These are phyloP conservation scores for Chimonanthus praecox DNA, from an alignment of 164 flowering plant genomes.

Conservation along the genomic window DNA sequence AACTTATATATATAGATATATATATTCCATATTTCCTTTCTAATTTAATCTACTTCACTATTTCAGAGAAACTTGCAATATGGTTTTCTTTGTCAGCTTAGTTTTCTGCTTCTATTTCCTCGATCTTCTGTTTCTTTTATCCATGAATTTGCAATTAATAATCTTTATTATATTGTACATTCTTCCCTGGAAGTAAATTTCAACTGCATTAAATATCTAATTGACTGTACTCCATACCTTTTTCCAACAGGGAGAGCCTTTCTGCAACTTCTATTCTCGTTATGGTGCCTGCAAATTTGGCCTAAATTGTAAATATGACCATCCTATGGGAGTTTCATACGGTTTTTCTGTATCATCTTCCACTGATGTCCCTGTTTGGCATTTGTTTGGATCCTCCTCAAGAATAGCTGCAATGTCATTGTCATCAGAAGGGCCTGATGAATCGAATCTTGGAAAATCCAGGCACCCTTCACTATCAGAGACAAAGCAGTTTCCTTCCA, in stretches of 20 bases:
- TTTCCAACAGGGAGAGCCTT: conserved; percentile 77
- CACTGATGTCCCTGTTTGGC: conserved; percentile 51
- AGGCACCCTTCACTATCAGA: conserved; percentile 64
- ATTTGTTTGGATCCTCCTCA: conserved; percentile 59
- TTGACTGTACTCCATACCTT: conserved; percentile 5
- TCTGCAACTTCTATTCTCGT: conserved; percentile 86
- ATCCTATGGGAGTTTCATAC: conserved; percentile 80
- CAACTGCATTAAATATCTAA: conserved; percentile 2
- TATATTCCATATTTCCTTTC: too few species aligned
- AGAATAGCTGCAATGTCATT: conserved; percentile 44
- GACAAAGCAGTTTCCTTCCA: conserved; percentile 59
- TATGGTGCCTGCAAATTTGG: conserved; percentile 99
- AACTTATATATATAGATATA: too few species aligned
- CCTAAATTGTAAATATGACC: conserved; percentile 97
- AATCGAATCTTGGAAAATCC: conserved; percentile 46
- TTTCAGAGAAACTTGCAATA: background rate
- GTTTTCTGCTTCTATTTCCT: background rate
- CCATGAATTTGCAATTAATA: background rate
- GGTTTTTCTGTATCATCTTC: conserved; percentile 50
- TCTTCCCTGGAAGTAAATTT: background rate
- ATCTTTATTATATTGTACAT: background rate
- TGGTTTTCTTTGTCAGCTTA: background rate
- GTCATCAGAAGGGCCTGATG: conserved; percentile 60
- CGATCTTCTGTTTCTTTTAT: background rate
- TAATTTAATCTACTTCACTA: background rate